Evolutionary conservation across 176 grass and related monocot genomes (phyloP), one percentile per base, ranked within the genome.

Genomic region (Zoysia japonica): DNA sequence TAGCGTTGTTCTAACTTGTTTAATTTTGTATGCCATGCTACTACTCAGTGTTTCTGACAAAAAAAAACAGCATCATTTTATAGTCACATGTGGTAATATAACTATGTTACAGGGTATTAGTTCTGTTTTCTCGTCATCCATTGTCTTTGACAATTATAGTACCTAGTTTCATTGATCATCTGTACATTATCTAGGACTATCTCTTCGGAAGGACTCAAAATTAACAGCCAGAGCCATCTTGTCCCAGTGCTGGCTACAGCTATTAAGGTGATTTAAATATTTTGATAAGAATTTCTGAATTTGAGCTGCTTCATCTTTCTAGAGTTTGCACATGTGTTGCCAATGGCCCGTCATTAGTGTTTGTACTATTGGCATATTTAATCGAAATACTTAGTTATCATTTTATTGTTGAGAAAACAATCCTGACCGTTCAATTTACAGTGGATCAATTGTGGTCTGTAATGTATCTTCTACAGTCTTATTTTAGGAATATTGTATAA

Each of bases 211-310:
- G 96, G 90, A 62, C 86, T 94, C 84, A 94, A 98, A 72, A 35
- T 94, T 87, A 98, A 98, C 72, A 94, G 87, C 64, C 96, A 98
- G 66, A 90, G 46, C 84, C 90, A 98, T 83, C 92, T 98, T 47
- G 67, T 88, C 67, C 96, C 96, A 72, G 87, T 98, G 51, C 65
- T 98, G 88, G 96, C 90, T 75, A 98, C 96, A 71, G 88, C 88
- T 60, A 53, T 98, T 73, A 98, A 93, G 95, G 95, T 98, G 47
- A 85, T 76, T 80, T 89, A 54, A 68, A 40, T 91, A 47, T 43
- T 65, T 87, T 63, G 65, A 53, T 43, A 15, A 48, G 38, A 3
- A 56, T 28, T 28, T 28, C 28, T 28, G 28, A 28, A 28, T 40
- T n/a, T 77, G 49, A 17, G 11, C 44, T 60, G 28, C 5, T 0